A percentile compares a stretch with the other conserved stretches of the same genome.
Conservation (phyloP, 306 rosid species). For the Hippophae rhamnoides region DNA sequence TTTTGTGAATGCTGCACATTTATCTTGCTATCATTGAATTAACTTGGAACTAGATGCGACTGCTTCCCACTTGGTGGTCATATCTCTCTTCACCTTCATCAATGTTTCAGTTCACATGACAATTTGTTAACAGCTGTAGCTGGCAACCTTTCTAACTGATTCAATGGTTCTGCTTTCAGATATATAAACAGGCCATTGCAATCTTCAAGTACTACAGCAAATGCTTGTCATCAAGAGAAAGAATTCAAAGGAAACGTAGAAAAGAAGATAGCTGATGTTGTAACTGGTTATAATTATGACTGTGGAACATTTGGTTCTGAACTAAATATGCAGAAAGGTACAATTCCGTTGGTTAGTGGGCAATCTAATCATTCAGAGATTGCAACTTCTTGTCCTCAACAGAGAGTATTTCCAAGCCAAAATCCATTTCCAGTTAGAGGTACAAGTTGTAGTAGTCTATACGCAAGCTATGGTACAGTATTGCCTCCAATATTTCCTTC, state of each 20-base stretch:
- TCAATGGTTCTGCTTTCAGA: conserved; percentile 38
- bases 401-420: conserved; percentile 35
- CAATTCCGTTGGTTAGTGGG: conserved; percentile 33
- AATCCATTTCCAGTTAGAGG: conserved; percentile 50
- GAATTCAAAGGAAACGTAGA: conserved; percentile 39
- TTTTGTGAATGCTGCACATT: conserved; percentile 1
- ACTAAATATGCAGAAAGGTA: conserved; percentile 39
- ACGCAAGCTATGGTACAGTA: conserved; percentile 41
- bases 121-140: too few species aligned
- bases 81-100: too few species aligned
- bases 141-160: conserved; percentile 10
- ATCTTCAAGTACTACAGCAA: conserved; percentile 25
- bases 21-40: too few species aligned
- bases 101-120: too few species aligned
- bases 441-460: conserved; percentile 36
- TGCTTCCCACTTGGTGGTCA: too few species aligned
- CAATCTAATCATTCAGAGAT: conserved; percentile 61
- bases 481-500: conserved; percentile 43
- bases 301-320: conserved; percentile 33
- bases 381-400: conserved; percentile 38
- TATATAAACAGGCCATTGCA: conserved; percentile 55
- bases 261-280: conserved; percentile 21
- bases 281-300: conserved; percentile 24
- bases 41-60: background rate
- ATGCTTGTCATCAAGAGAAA: conserved; percentile 35